A percentile compares a stretch with the other conserved stretches of the same genome.
Evolutionary conservation across 1,284 basidiomycete genomes (phyloP).

Genomic region (Cerioporus squamosus): DNA sequence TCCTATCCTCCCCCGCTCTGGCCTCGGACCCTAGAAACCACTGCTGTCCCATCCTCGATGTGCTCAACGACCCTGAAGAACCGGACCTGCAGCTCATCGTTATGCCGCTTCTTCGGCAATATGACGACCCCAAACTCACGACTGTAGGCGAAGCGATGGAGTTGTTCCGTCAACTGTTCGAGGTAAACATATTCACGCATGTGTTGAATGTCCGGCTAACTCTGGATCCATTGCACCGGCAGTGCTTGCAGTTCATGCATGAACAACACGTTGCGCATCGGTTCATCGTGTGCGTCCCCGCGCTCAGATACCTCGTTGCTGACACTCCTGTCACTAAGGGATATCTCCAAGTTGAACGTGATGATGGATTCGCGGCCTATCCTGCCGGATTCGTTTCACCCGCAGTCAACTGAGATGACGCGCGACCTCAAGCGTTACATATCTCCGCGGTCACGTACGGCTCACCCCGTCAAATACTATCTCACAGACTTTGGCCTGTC

Average conservation of each 20-base stretch:
- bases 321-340: slow-evolving; percentile 32
- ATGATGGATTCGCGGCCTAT: slow-evolving; percentile 40
- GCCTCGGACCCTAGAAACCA: slow-evolving; percentile 21
- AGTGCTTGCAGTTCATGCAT: slow-evolving; percentile 27
- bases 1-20: slow-evolving; percentile 8
- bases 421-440: background rate
- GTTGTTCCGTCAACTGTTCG: slow-evolving; percentile 25
- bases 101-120: slow-evolving; percentile 26
- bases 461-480: slow-evolving; percentile 34
- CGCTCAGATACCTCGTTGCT: background rate
- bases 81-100: slow-evolving; percentile 17
- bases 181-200: slow-evolving; percentile 11
- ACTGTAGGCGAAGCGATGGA: slow-evolving; percentile 26
- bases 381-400: slow-evolving; percentile 37
- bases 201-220: background rate
- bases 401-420: slow-evolving; percentile 3
- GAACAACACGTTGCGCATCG: slow-evolving; percentile 24
- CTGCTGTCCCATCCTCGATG: slow-evolving; percentile 24
- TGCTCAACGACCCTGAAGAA: slow-evolving; percentile 17
- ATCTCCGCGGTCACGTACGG: slow-evolving; percentile 26
- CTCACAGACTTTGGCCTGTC: slow-evolving; percentile 41
- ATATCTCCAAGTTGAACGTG: slow-evolving; percentile 40
- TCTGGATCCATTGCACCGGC: background rate
- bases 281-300: slow-evolving; percentile 1
- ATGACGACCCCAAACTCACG: slow-evolving; percentile 17